Evolutionary conservation across 768 basidiomycete genomes (phyloP).

Genomic region (Pholiota conissans): DNA sequence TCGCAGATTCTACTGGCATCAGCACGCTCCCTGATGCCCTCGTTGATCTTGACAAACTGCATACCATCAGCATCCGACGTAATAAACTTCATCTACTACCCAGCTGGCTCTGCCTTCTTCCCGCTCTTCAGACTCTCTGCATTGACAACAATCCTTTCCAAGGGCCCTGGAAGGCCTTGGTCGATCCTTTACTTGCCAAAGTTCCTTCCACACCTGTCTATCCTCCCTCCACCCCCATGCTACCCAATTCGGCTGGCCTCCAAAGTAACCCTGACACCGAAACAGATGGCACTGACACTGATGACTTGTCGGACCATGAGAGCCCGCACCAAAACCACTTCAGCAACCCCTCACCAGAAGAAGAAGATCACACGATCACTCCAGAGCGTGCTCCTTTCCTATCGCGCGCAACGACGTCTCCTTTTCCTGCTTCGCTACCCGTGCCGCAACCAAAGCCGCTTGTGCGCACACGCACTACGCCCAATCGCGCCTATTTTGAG

Average conservation of each 20-base stretch:
- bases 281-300: conserved; percentile 47
- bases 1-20: conserved; percentile 90
- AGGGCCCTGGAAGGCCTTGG: conserved; percentile 87
- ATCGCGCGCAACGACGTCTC: conserved; percentile 51
- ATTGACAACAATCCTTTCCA: conserved; percentile 98
- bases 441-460: conserved; percentile 37
- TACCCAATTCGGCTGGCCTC: conserved; percentile 51
- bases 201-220: conserved; percentile 58
- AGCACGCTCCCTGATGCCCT: conserved; percentile 74
- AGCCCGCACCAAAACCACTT: conserved; percentile 35
- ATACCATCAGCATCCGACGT: conserved; percentile 85
- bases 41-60: conserved; percentile 72
- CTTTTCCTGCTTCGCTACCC: conserved; percentile 33
- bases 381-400: conserved; percentile 58
- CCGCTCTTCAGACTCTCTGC: conserved; percentile 78
- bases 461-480: conserved; percentile 72
- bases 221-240: conserved; percentile 65
- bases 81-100: conserved; percentile 90
- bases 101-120: conserved; percentile 93
- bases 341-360: conserved; percentile 38
- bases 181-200: conserved; percentile 79
- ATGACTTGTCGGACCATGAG: conserved; percentile 61
- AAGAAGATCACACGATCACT: conserved; percentile 77
- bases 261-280: conserved; percentile 41
- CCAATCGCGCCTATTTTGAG: conserved; percentile 56